Conservation (phyloP, 2,329 filamentous ascomycete genomes). For the Neofusicoccum laricinum region DNA sequence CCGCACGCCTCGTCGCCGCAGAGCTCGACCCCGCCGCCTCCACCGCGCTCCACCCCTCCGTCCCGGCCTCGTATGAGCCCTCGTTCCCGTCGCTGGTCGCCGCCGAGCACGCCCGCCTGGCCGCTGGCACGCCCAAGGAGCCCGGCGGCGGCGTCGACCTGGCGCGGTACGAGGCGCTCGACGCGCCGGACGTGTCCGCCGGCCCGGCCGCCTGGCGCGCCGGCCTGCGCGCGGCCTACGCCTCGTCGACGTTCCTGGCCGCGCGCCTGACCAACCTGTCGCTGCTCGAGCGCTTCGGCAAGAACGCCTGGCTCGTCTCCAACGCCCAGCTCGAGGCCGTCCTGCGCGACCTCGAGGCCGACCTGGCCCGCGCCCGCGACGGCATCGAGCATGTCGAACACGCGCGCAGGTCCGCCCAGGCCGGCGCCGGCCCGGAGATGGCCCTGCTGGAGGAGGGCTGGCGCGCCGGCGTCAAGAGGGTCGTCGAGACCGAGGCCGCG, state of each 20-base stretch:
- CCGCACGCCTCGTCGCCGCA: slow-evolving; percentile 65
- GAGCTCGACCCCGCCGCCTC: slow-evolving; percentile 53
- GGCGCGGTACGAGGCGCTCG: slow-evolving; percentile 77
- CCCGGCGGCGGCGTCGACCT: slow-evolving; percentile 68
- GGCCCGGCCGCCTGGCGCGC: slow-evolving; percentile 48
- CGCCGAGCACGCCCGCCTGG: slow-evolving; percentile 67
- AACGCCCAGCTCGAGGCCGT: slow-evolving; percentile 79
- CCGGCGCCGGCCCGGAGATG: slow-evolving; percentile 70
- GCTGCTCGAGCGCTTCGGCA: slow-evolving; percentile 77
- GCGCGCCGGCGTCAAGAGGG: slow-evolving; percentile 72
- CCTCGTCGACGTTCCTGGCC: slow-evolving; percentile 56
- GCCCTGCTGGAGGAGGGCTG: slow-evolving; percentile 71
- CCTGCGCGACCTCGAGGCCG: slow-evolving; percentile 66
- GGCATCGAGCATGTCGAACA: slow-evolving; percentile 73
- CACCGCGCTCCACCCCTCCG: slow-evolving; percentile 53
- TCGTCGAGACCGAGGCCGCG: slow-evolving; percentile 84
- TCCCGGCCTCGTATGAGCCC: slow-evolving; percentile 53
- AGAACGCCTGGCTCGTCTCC: slow-evolving; percentile 85
- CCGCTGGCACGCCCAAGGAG: slow-evolving; percentile 46
- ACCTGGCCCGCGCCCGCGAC: slow-evolving; percentile 65
- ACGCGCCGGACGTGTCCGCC: slow-evolving; percentile 48
- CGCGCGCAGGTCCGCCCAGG: slow-evolving; percentile 67
- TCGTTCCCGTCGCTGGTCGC: slow-evolving; percentile 65
- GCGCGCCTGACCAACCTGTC: slow-evolving; percentile 60
- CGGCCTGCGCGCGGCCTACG: slow-evolving; percentile 56